These are phyloP conservation scores for Entophlyctis helioformis DNA, from an alignment of 192 early-diverging fungal genomes.

Conservation along the genomic window DNA sequence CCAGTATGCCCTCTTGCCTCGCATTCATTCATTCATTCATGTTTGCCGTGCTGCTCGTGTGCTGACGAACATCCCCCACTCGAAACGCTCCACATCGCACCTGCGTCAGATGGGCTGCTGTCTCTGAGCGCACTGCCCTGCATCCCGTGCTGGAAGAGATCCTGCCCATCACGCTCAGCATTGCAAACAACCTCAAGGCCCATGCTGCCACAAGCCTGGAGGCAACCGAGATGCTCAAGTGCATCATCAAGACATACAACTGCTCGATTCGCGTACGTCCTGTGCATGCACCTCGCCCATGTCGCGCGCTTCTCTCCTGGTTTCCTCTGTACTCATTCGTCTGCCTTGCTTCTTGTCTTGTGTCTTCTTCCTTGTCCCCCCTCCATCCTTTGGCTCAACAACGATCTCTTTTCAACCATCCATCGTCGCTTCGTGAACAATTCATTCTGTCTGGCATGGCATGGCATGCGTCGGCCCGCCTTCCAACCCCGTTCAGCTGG, in stretches of 20 bases:
- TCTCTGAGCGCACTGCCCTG: constrained; percentile 51
- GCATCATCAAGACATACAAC: constrained; percentile 73
- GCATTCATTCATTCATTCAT: too few species aligned
- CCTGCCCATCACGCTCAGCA: constrained; percentile 66
- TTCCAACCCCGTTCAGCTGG: constrained; percentile 8
- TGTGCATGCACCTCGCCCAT: too few species aligned
- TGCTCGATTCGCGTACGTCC: constrained; percentile 50
- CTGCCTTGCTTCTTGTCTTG: neutral
- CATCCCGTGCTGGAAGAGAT: constrained; percentile 59
- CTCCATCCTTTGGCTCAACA: neutral
- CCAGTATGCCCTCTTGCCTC: too few species aligned
- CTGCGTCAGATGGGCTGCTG: constrained; percentile 55
- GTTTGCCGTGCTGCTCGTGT: constrained; percentile 4
- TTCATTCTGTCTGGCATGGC: too few species aligned
- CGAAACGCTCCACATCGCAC: too few species aligned
- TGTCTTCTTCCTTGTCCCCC: neutral
- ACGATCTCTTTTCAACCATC: neutral
- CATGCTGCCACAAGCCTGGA: constrained; percentile 50
- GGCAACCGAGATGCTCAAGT: constrained; percentile 75
- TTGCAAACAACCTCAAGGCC: constrained; percentile 59
- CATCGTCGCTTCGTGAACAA: too few species aligned
- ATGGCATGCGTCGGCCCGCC: neutral
- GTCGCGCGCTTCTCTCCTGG: neutral
- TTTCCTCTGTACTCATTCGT: constrained; percentile 9
- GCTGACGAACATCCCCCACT: too few species aligned